A percentile compares a stretch with the other conserved stretches of the same genome.
Evolutionary conservation across 2,329 filamentous ascomycete genomes (phyloP).

Genomic region (Fusarium brevicatenulatum): DNA sequence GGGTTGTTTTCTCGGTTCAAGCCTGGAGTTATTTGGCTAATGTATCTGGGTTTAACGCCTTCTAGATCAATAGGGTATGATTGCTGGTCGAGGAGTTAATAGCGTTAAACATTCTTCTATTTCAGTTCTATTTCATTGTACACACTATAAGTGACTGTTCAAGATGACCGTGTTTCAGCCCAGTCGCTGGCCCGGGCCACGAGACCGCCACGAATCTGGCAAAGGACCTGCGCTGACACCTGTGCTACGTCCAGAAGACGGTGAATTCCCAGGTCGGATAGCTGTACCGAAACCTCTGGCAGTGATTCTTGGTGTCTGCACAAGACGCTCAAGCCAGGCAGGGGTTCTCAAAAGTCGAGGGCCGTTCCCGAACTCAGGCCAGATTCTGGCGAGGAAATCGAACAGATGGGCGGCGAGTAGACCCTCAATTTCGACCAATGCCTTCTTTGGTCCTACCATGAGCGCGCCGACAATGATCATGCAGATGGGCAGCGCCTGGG

Average conservation of each 20-base stretch:
- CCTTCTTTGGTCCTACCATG: slow-evolving; percentile 63
- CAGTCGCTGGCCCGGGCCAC: slow-evolving; percentile 71
- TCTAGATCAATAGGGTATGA: background rate
- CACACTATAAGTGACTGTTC: background rate
- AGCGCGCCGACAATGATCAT: slow-evolving; percentile 82
- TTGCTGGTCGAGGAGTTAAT: background rate
- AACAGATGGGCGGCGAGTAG: slow-evolving; percentile 88
- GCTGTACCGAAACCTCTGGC: slow-evolving; percentile 63
- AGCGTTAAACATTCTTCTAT: slow-evolving; percentile 8
- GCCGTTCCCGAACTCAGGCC: slow-evolving; percentile 89
- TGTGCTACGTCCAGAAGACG: slow-evolving; percentile 53
- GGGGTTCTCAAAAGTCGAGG: slow-evolving; percentile 81
- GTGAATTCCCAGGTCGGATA: slow-evolving; percentile 52
- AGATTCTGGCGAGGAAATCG: slow-evolving; percentile 88
- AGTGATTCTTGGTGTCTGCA: slow-evolving; percentile 55
- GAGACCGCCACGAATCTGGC: slow-evolving; percentile 71
- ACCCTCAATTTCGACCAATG: slow-evolving; percentile 77
- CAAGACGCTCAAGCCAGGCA: slow-evolving; percentile 73
- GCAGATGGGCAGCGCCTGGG: slow-evolving; percentile 82
- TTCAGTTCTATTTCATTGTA: background rate
- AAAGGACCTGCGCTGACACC: slow-evolving; percentile 60
- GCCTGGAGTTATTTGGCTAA: slow-evolving; percentile 18
- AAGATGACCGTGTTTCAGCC: slow-evolving; percentile 52
- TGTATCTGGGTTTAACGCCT: background rate
- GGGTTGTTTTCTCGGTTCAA: too few species aligned